phyloP scores from a whole-genome alignment of 139 green algal genomes.

The Bryopsis sp. region DNA sequence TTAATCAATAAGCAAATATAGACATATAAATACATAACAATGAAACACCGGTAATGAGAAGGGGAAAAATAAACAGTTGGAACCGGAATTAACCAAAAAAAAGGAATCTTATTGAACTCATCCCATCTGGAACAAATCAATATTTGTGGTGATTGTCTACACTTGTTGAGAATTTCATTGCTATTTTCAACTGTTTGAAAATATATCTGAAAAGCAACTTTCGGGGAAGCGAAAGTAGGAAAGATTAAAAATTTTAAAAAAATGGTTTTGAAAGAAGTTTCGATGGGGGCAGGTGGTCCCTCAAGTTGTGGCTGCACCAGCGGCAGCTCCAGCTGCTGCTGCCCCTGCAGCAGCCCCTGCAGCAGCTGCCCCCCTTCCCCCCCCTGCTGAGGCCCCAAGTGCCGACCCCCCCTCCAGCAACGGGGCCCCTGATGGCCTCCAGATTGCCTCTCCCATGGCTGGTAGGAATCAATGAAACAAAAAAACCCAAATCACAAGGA shows the following conservation, averaged over 20 bases:
- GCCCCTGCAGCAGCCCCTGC: conserved; percentile 28
- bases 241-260: neutral
- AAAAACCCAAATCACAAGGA: too few relatives aligned
- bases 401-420: conserved; percentile 41
- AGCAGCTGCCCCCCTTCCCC: conserved; percentile 19
- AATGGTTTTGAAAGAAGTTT: neutral
- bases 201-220: neutral
- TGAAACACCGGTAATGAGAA: neutral
- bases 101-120: too few relatives aligned
- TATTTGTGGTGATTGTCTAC: too few relatives aligned
- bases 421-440: conserved; percentile 29
- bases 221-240: too few relatives aligned
- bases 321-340: neutral
- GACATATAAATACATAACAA: neutral
- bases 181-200: neutral
- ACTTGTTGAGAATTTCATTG: too few relatives aligned
- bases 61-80: too few relatives aligned
- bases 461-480: too few relatives aligned
- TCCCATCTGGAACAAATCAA: too few relatives aligned
- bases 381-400: conserved; percentile 35
- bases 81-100: too few relatives aligned
- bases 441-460: conserved; percentile 49
- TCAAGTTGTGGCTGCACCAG: neutral
- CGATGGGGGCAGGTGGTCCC: neutral
- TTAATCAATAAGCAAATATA: neutral